A percentile compares a stretch with the other conserved stretches of the same genome.
Evolutionary conservation across 176 grass and related monocot species (phyloP).

Genomic region (Puccinellia tenuiflora): DNA sequence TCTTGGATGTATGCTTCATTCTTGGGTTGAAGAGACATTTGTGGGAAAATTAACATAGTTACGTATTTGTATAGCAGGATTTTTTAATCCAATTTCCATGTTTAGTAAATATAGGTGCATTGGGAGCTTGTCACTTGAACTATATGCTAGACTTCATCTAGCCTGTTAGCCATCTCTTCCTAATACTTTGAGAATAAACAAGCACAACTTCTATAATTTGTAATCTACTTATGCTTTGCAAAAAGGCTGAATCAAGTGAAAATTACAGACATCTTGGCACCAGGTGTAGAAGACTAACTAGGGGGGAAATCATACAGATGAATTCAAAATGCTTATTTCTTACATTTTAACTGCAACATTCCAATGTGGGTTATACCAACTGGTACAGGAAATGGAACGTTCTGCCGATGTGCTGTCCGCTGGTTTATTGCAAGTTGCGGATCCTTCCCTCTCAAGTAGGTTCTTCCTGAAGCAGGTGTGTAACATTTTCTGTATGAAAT

Average conservation of each 20-base stretch:
- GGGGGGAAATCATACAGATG: neutral
- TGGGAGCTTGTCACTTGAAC: neutral
- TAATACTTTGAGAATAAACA: constrained; percentile 11
- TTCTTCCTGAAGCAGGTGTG: constrained; percentile 91
- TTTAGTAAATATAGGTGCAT: constrained; percentile 8
- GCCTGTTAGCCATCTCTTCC: neutral
- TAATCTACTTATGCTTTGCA: constrained; percentile 1
- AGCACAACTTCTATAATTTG: neutral
- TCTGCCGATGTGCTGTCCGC: constrained; percentile 95
- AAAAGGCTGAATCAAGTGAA: neutral
- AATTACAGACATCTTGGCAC: constrained; percentile 7
- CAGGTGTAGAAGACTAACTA: neutral
- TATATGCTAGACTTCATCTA: neutral
- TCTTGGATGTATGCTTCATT: neutral
- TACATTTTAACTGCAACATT: constrained; percentile 19
- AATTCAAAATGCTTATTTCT: neutral
- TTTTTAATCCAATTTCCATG: constrained; percentile 1
- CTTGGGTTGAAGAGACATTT: constrained; percentile 5
- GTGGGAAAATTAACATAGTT: neutral
- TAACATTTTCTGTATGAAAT: constrained; percentile 10
- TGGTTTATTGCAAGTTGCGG: constrained; percentile 85
- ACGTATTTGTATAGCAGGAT: neutral
- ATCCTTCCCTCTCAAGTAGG: constrained; percentile 91
- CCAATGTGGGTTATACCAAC: neutral
- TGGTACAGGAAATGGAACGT: constrained; percentile 89